Evolutionary conservation across 2,329 filamentous ascomycete genomes (phyloP).

Genomic region (Phialocephala sp.): DNA sequence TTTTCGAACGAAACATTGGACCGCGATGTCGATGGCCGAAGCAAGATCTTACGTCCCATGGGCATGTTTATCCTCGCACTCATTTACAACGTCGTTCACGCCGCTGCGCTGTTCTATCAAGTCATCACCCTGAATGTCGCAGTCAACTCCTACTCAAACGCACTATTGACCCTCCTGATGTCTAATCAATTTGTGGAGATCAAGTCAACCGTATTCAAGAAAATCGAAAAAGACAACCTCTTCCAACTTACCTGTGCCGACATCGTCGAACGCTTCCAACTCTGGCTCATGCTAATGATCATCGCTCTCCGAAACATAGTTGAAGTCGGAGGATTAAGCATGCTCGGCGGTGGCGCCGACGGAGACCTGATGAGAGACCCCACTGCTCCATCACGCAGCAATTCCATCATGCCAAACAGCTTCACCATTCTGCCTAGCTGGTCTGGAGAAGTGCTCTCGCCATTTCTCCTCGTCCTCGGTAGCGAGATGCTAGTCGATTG

Average conservation of each 20-base stretch:
- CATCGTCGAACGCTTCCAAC: slow-evolving; percentile 94
- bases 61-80: slow-evolving; percentile 91
- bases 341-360: slow-evolving; percentile 48
- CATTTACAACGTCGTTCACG: slow-evolving; percentile 85
- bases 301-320: slow-evolving; percentile 96
- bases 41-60: slow-evolving; percentile 86
- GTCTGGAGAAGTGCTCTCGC: slow-evolving; percentile 88
- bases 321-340: slow-evolving; percentile 85
- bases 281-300: slow-evolving; percentile 97
- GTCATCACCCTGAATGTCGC: slow-evolving; percentile 98
- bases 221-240: slow-evolving; percentile 96
- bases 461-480: slow-evolving; percentile 91
- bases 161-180: slow-evolving; percentile 86
- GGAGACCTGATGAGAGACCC: slow-evolving; percentile 54
- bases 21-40: slow-evolving; percentile 83
- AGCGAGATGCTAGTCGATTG: slow-evolving; percentile 97
- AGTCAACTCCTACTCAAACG: slow-evolving; percentile 98
- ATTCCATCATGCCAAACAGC: slow-evolving; percentile 83
- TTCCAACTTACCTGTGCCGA: slow-evolving; percentile 97
- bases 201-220: slow-evolving; percentile 98
- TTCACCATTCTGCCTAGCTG: slow-evolving; percentile 89
- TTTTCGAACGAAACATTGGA: slow-evolving; percentile 94
- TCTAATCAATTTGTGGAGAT: slow-evolving; percentile 99
- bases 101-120: slow-evolving; percentile 91
- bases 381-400: slow-evolving; percentile 66